Percentiles rank a stretch among this genome's conserved stretches.
These are phyloP conservation scores for Cystofilobasidium macerans DNA, from an alignment of 768 basidiomycete species.

Conservation along the genomic window DNA sequence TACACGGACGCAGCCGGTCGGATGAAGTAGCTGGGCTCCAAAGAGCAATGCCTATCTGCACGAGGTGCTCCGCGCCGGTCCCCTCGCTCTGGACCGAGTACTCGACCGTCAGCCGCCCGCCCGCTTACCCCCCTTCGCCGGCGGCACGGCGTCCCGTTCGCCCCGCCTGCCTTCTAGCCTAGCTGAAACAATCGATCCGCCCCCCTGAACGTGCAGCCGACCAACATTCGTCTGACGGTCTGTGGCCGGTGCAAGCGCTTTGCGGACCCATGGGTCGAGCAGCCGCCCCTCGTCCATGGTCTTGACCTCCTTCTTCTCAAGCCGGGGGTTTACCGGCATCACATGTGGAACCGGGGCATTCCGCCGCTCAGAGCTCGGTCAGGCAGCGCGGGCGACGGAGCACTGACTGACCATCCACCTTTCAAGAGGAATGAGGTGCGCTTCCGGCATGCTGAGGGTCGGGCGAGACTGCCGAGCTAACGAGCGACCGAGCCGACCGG, in stretches of 20 bases:
- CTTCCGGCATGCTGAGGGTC: neutral
- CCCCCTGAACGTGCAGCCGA: neutral
- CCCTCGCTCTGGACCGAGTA: constrained; percentile 71
- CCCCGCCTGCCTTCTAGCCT: no score
- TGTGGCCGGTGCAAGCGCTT: constrained; percentile 45
- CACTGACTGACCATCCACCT: no score
- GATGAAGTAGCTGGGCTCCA: no score
- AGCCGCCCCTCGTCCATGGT: constrained; percentile 59
- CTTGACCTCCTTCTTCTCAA: constrained; percentile 75
- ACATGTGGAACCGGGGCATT: constrained; percentile 66
- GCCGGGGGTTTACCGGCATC: constrained; percentile 65
- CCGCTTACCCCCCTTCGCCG: neutral
- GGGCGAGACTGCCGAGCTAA: neutral
- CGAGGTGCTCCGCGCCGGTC: constrained; percentile 55
- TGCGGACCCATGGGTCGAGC: constrained; percentile 79
- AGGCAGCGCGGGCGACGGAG: constrained; percentile 41
- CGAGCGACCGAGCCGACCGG: neutral
- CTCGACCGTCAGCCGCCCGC: constrained; percentile 46
- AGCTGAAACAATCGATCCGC: no score
- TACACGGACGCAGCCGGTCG: no score
- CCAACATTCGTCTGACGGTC: constrained; percentile 37
- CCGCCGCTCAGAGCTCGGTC: no score
- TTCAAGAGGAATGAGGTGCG: neutral
- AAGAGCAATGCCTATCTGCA: constrained; percentile 87
- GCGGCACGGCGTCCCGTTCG: no score